Base-by-base conservation (phyloP, 257 asterid species). In the Apocynum venetum region DNA sequence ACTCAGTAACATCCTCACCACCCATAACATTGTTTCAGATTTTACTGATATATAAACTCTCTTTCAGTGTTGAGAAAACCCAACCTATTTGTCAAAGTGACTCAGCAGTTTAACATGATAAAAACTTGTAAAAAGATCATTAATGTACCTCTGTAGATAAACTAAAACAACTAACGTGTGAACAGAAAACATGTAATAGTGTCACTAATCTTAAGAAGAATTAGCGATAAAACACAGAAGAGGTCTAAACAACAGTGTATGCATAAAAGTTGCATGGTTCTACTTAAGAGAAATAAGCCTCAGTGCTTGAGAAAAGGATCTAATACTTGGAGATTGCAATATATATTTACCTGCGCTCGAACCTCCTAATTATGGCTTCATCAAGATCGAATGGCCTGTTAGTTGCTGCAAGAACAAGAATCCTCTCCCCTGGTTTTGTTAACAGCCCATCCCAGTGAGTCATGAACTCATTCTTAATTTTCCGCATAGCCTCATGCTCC, bases 361-460 rank as follows among this genome's bases (percentile, higher is more conserved):
- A 96, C 83, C 99, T 94, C 84, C 98, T 83, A 75, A 96, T 93
- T 78, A 96, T 96, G 59, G 99, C 99, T 86, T 96, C 99, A 77
- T 96, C 99, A n/a, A 96, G 99, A 79, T 96, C 99, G 67, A 96
- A 96, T 25, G 99, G 99, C 81, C 98, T 79, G 76, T 96, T 96
- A 46, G 99, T 96, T 68, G 99, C 99, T 9, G 98, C 99, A 80
- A 96, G 98, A 81, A 96, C 99, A 73, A 96, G 97, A 87, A 96
- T 96, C 35, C 97, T 84, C 79, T 93, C 96, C 10, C 98, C 98
- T 1, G 99, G 85, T 79, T 93, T 96, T 3, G 98, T 89, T 76
- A 96, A 80, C 13, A 96, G 86, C 38, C 99, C 99, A 73, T 96
- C 99, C 99, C 99, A 96, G 76, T 89, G 97, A 14, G 93, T 82